Evolutionary conservation across 345 rosid genomes (phyloP).

Genomic region (Eucalyptus tenuipes): DNA sequence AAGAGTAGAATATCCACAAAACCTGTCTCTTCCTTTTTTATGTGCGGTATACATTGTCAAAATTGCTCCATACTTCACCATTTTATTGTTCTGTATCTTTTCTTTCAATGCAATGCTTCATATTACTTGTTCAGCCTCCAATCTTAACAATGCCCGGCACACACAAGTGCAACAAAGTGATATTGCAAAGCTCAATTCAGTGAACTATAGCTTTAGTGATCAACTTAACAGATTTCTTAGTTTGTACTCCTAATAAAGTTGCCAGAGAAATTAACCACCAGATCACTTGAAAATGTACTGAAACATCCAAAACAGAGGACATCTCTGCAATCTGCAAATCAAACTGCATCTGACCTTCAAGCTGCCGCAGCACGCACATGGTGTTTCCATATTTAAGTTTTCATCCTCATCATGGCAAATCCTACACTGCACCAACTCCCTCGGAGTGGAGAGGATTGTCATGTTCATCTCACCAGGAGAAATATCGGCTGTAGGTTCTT

Average conservation of each 20-base stretch:
- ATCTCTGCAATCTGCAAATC: not conserved
- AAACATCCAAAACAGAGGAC: not conserved
- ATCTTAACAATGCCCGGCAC: not conserved
- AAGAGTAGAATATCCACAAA: not conserved
- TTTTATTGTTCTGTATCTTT: not conserved
- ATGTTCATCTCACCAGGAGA: constrained; percentile 15
- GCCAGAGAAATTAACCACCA: not conserved
- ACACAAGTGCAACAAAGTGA: not conserved
- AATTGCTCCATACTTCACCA: not conserved
- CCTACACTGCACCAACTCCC: constrained; percentile 47
- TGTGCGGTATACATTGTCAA: not conserved
- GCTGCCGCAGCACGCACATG: constrained; percentile 82
- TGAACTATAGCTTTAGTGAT: not conserved
- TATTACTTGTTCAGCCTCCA: not conserved
- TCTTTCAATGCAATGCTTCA: not conserved
- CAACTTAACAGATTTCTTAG: not conserved
- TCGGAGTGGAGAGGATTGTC: constrained; percentile 14
- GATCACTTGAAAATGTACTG: not conserved
- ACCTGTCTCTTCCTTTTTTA: not conserved
- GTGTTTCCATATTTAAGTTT: constrained; percentile 59
- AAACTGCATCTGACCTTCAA: constrained; percentile 44
- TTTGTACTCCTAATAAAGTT: not conserved
- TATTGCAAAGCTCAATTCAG: not conserved
- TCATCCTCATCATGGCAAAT: constrained; percentile 93
- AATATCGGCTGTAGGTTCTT: constrained; percentile 6